These are phyloP conservation scores for Dendryphion nanum DNA, from an alignment of 2,329 filamentous ascomycete genomes.

Conservation along the genomic window DNA sequence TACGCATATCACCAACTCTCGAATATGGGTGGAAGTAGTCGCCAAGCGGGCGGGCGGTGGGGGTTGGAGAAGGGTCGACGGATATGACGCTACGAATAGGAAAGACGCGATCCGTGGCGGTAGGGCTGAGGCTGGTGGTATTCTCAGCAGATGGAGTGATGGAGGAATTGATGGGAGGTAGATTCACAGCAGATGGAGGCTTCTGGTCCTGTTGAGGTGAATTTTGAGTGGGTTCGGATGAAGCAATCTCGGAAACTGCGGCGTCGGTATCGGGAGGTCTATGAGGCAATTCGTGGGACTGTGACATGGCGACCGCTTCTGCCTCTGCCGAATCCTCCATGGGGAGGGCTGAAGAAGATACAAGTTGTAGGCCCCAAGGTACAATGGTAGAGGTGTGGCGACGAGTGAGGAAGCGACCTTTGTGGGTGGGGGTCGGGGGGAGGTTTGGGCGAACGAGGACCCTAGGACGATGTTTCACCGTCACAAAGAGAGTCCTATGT, in stretches of 20 bases:
- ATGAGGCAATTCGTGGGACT: neutral
- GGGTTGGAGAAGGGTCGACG: constrained; percentile 57
- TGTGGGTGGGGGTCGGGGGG: constrained; percentile 42
- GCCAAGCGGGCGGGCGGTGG: constrained; percentile 25
- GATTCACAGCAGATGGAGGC: neutral
- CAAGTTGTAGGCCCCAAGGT: too few relatives aligned
- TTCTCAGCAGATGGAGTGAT: constrained; percentile 18
- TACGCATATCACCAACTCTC: constrained; percentile 23
- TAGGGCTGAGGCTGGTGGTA: constrained; percentile 38
- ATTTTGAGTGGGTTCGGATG: neutral
- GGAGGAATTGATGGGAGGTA: constrained; percentile 9
- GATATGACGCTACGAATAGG: constrained; percentile 79
- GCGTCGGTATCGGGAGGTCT: neutral
- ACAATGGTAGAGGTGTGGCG: constrained; percentile 75
- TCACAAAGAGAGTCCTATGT: constrained; percentile 1
- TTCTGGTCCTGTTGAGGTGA: neutral
- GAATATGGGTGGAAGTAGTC: constrained; percentile 40
- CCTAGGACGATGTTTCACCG: neutral
- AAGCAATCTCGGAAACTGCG: neutral
- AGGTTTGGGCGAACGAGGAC: constrained; percentile 2
- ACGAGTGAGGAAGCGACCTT: constrained; percentile 75
- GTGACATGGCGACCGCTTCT: neutral
- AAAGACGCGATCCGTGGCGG: constrained; percentile 63
- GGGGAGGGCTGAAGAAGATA: too few relatives aligned
- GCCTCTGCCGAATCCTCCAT: neutral